phyloP scores from a whole-genome alignment of 805 yeast genomes.

The Suhomyces sp. region DNA sequence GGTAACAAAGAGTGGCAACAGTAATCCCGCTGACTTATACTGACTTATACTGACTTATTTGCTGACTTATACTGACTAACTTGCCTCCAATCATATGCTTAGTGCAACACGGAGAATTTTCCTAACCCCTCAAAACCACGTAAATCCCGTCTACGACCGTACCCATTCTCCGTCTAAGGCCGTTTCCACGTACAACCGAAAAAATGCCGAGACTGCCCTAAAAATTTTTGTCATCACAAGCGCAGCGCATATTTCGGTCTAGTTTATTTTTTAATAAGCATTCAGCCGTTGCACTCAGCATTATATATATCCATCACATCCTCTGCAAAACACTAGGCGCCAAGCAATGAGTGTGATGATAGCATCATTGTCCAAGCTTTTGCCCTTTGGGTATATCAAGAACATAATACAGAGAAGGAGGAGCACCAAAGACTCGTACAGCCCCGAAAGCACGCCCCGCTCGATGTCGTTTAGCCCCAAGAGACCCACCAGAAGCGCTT shows the following conservation, averaged over 20 bases:
- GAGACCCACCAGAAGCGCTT: background rate
- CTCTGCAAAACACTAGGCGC: background rate
- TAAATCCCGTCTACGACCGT: background rate
- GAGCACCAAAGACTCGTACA: background rate
- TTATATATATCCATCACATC: background rate
- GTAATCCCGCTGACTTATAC: too few relatives aligned
- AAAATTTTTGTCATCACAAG: background rate
- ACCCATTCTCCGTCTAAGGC: background rate
- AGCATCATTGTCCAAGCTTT: background rate
- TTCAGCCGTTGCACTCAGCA: background rate
- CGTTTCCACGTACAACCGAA: background rate
- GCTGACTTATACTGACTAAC: background rate
- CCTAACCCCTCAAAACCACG: background rate
- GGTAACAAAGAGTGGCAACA: too few relatives aligned
- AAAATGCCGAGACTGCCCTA: background rate
- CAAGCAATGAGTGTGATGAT: background rate
- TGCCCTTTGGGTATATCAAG: constrained; percentile 4
- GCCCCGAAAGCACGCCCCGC: background rate
- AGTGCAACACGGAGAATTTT: background rate
- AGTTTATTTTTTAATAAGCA: background rate
- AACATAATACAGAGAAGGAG: constrained; percentile 1
- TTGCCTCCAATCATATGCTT: background rate
- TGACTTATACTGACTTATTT: too few relatives aligned
- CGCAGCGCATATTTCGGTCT: background rate
- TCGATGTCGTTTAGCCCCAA: background rate